These are phyloP conservation scores for Lentinus polychrous DNA, from an alignment of 1,284 basidiomycete genomes.

Conservation along the genomic window DNA sequence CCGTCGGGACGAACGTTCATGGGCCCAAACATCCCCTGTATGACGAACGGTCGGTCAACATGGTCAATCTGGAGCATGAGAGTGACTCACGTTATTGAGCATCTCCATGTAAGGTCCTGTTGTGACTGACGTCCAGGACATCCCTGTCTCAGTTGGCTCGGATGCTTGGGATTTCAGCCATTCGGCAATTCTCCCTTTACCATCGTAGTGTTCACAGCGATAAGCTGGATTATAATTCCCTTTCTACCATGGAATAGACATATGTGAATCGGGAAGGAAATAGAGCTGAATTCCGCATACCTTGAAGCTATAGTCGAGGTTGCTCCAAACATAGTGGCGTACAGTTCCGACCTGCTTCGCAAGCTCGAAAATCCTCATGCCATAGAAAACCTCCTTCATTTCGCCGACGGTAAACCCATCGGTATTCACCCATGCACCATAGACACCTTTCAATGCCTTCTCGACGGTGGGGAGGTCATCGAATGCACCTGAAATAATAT, in stretches of 20 bases:
- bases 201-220: slow-evolving; percentile 15
- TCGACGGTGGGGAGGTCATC: slow-evolving; percentile 25
- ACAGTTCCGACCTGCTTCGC: slow-evolving; percentile 30
- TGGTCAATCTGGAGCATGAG: too few species aligned
- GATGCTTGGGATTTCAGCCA: slow-evolving; percentile 15
- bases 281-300: slow-evolving; percentile 19
- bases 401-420: slow-evolving; percentile 42
- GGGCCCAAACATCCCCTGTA: slow-evolving; percentile 23
- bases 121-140: slow-evolving; percentile 33
- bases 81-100: slow-evolving; percentile 29
- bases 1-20: slow-evolving; percentile 23
- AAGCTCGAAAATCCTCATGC: slow-evolving; percentile 39
- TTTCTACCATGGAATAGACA: too few species aligned
- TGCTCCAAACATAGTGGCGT: slow-evolving; percentile 38
- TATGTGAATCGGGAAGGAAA: neutral
- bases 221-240: slow-evolving; percentile 29
- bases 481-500: slow-evolving; percentile 5
- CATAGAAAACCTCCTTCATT: slow-evolving; percentile 34
- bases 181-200: slow-evolving; percentile 14
- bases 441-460: slow-evolving; percentile 33
- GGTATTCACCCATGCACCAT: slow-evolving; percentile 40
- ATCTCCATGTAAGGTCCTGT: slow-evolving; percentile 40
- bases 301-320: slow-evolving; percentile 36
- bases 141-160: slow-evolving; percentile 15
- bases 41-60: too few species aligned